Evolutionary conservation across 208 protist genomes (phyloP).

Genomic region (Crithidia fasciculata): DNA sequence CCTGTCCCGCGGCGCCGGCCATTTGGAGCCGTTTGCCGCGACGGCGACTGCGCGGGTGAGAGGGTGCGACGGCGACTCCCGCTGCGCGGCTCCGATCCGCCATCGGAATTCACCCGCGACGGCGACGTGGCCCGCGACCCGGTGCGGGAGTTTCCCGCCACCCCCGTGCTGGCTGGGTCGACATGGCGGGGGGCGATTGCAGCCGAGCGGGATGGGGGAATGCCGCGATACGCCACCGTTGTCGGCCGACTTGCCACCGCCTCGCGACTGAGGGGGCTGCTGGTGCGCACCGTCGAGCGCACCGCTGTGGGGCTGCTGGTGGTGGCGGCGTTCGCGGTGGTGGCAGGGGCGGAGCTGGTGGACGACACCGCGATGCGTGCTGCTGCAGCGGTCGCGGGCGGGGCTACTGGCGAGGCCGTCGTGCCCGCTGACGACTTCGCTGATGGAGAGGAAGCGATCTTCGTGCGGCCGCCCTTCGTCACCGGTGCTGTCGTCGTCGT

Average conservation of each 20-base stretch:
- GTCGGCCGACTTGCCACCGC: conserved; percentile 15
- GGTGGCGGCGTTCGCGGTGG: not conserved
- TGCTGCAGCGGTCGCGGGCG: conserved; percentile 8
- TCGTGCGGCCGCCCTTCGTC: conserved; percentile 11
- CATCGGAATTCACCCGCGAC: conserved; percentile 7
- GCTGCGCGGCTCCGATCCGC: conserved; percentile 5
- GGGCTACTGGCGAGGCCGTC: conserved; percentile 3
- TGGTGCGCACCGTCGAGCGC: conserved; percentile 6
- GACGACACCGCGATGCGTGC: not conserved
- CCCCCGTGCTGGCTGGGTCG: not conserved
- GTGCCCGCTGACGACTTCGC: not conserved
- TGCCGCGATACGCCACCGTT: conserved; percentile 57
- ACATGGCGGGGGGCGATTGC: conserved; percentile 9
- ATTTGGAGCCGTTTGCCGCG: conserved; percentile 12
- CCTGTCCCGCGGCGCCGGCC: conserved; percentile 4
- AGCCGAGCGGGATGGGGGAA: conserved; percentile 51
- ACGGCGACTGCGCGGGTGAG: conserved; percentile 16
- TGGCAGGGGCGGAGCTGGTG: not conserved
- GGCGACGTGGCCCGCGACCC: conserved; percentile 19
- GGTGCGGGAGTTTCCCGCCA: not conserved
- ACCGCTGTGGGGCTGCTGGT: not conserved
- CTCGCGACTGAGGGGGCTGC: conserved; percentile 13
- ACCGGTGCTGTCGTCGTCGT: too few species aligned
- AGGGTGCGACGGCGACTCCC: conserved; percentile 29
- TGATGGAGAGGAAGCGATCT: conserved; percentile 28